Evolutionary conservation across 148 eudicot genomes (phyloP), one percentile per base, ranked within the genome.

Genomic region (Dianthus caryophyllus): DNA sequence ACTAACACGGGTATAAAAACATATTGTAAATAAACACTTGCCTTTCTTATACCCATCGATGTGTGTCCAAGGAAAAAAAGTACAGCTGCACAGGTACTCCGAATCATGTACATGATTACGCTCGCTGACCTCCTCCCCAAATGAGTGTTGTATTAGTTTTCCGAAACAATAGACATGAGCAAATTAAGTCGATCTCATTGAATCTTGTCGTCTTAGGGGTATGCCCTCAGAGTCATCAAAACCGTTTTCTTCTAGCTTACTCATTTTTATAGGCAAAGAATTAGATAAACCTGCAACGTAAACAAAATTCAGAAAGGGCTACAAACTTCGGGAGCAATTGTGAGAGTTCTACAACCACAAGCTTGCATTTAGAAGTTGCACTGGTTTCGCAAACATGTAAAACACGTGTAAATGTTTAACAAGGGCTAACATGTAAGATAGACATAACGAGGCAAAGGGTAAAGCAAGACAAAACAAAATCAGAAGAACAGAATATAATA

Each of bases 171-270:
- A n/a, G n/a, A 49, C 18, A 26, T 33, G 41, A 72, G n/a, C 53
- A 17, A 36, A 67, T 73, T 72, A 84, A 20, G 82, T 66, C 14
- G 53, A 74, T 79, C 88, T 79, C 68, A 72, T 22, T 43, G 86
- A 52, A 36, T 91, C 96, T 65, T 79, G 86, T 73, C 91, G 85
- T 73, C 81, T 86, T 13, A 91, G 81, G 44, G 97, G 97, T 71
- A 91, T 78, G 41, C 89, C 86, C 77, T 91, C 97, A 11, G 75
- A 77, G 69, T 71, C 88, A 17, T 75, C 82, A 64, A 77, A 82
- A 57, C 86, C 92, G 75, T 88, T 79, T 69, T 81, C 92, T 33
- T 75, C 90, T 22, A 56, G 87, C 77, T 84, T 91, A 7, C 83
- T 74, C 78, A 75, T 73, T 73, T 83, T 80, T 71, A 77, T 66